Evolutionary conservation across 2,329 filamentous ascomycete genomes (phyloP).

Genomic region (Aspergillus sp.): DNA sequence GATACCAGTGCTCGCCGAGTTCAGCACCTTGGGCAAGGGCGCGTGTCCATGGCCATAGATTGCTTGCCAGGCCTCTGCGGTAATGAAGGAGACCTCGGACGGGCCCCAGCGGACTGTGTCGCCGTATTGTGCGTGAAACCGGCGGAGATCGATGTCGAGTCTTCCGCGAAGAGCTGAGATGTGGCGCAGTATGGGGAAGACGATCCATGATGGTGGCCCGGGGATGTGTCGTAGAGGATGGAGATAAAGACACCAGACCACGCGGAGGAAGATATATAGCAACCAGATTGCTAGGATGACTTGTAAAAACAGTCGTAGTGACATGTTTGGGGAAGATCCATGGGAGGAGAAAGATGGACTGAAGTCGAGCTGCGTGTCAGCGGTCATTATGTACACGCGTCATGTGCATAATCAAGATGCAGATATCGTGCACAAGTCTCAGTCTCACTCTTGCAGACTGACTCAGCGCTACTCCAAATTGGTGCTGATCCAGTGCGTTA

Average conservation of each 20-base stretch:
- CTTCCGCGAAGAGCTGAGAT: constrained; percentile 9
- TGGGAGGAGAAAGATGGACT: too few relatives aligned
- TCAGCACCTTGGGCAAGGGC: constrained; percentile 8
- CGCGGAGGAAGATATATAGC: background rate
- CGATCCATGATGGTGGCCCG: constrained; percentile 16
- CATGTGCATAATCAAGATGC: too few relatives aligned
- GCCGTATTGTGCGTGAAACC: constrained; percentile 14
- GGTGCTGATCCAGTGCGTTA: too few relatives aligned
- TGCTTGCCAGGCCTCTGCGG: constrained; percentile 23
- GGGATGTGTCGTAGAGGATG: constrained; percentile 15
- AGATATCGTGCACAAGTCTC: too few relatives aligned
- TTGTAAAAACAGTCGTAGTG: too few relatives aligned
- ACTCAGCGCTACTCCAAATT: too few relatives aligned
- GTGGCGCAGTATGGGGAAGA: constrained; percentile 12
- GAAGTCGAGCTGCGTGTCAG: too few relatives aligned
- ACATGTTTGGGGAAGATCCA: too few relatives aligned
- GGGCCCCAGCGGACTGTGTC: constrained; percentile 30
- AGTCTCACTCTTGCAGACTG: too few relatives aligned
- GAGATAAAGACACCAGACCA: constrained; percentile 15
- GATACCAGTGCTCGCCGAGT: background rate
- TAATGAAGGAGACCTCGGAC: constrained; percentile 31
- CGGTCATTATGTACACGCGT: too few relatives aligned
- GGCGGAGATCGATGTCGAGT: constrained; percentile 7
- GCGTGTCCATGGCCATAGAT: constrained; percentile 23
- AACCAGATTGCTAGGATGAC: too few relatives aligned